Evolutionary conservation across 495 filamentous ascomycete genomes (phyloP), one percentile per base, ranked within the genome.

Genomic region (Lasiosphaeria hispida): DNA sequence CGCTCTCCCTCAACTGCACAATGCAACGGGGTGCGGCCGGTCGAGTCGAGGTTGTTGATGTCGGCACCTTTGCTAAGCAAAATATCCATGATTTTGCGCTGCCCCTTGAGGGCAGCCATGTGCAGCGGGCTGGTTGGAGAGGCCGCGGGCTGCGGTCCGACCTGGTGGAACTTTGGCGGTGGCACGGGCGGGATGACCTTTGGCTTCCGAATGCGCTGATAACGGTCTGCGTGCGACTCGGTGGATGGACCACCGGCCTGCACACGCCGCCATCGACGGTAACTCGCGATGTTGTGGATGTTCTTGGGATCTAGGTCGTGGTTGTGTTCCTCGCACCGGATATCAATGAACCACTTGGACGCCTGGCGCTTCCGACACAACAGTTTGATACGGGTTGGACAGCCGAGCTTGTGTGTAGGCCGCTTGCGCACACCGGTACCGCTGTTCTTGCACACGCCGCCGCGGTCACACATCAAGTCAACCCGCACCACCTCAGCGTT

Each of bases 1-100:
- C 52, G 48, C 10, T 52, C 47, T 3, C 65, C 63, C 63, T 66
- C 65, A 3, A 66, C 55, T 1, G 63, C 65, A 14, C 58, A 70
- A 19, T 68, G 67, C 14, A 70, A 56, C 10, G 72, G 61, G 2
- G 71, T 73, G 18, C 66, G 61, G 4, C 69, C 69, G 10, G 67
- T 61, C 15, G 54, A 47, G 39, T 75, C 71, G 3, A 59, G 45
- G 15, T 57, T 55, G 19, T 69, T 62, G 41, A 71, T 59, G 14
- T 67, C 61, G 0, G 63, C 71, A 9, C 72, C 71, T 15, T 66
- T 68, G 42, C 67, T 59, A 8, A 73, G 57, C 15, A 75, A 34
- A 8, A 69, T 67, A 14, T 60, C 63, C 14, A 75, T 52, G 14
- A 75, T 75, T 36, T 63, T 66, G 10, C 19, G 9, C 59, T 68